These are phyloP conservation scores for Coemansia sp. DNA, from an alignment of 192 early-diverging fungal species.

Conservation along the genomic window DNA sequence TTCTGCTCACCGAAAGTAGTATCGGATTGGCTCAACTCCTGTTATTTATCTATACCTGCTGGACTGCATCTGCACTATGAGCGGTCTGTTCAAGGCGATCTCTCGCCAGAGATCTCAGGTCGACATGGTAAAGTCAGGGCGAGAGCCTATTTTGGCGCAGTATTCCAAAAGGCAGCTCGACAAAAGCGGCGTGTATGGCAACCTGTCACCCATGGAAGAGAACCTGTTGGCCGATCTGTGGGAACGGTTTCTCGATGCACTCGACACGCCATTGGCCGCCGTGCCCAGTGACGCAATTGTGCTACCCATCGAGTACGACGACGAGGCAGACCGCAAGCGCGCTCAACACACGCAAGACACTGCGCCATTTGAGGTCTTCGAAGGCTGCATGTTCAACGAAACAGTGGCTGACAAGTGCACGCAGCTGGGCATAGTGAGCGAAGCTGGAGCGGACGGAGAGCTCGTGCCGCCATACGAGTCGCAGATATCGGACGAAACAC, in stretches of 20 bases:
- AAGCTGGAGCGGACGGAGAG: slow-evolving; percentile 13
- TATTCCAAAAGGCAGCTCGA: slow-evolving; percentile 47
- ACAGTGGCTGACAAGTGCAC: slow-evolving; percentile 30
- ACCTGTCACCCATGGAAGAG: slow-evolving; percentile 38
- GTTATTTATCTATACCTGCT: no score
- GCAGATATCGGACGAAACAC: slow-evolving; percentile 24
- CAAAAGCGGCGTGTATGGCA: slow-evolving; percentile 29
- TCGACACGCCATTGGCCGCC: slow-evolving; percentile 44
- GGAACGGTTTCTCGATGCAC: slow-evolving; percentile 43
- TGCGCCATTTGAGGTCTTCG: slow-evolving; percentile 44
- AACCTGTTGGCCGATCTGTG: slow-evolving; percentile 47
- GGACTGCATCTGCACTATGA: slow-evolving; percentile 13
- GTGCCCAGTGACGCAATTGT: slow-evolving; percentile 33
- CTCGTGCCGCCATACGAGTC: slow-evolving; percentile 39
- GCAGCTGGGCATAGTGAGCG: slow-evolving; percentile 27
- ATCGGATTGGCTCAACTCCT: no score
- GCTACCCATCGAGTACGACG: slow-evolving; percentile 37
- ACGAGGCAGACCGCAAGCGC: slow-evolving; percentile 27
- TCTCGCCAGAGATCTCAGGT: slow-evolving; percentile 38
- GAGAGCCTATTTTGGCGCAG: slow-evolving; percentile 47
- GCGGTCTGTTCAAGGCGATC: slow-evolving; percentile 44
- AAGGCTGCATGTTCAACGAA: slow-evolving; percentile 51
- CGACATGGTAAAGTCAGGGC: slow-evolving; percentile 28
- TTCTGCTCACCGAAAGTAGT: not conserved
- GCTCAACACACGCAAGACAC: slow-evolving; percentile 33